Base-by-base conservation (phyloP, 371 early-diverging fungal species). In the Apophysomyces ossiformis region DNA sequence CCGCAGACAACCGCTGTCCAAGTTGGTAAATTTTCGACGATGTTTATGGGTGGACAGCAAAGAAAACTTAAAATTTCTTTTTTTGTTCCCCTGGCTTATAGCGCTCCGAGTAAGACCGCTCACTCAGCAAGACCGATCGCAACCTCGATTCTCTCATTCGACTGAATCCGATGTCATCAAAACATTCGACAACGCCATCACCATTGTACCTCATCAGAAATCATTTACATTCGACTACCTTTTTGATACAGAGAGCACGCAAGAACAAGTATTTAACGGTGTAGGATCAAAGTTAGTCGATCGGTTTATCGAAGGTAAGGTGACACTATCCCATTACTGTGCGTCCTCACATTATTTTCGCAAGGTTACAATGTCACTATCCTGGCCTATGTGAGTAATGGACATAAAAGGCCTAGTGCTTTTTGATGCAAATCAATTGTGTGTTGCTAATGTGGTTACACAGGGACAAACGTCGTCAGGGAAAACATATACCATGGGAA, bases 401-500 rank as follows among this genome's bases (percentile, higher is more conserved):
- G 18, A 39, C 36, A 82, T 37, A 39, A 57, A 90, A 83, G 75
- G 54, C 57, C 46, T 37, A 57, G 37, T 36, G 21, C 21, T 32
- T 58, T 60, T 47, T 57, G 26, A 59, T 13, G n/a, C 37, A 57
- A 26, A 58, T 50, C 54, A 50, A 21, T 50, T 50, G 54, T 21
- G 54, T 50, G 54, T 50, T 50, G 54, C 54, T 50, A 50, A 50
- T 13, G n/a, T 26, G 16, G 59, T 63, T 63, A 54, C 64, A 74
- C 68, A 83, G 84, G 84, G 93, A 13, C 95, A 98, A 84, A 94
- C 95, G 11, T 94, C 95, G 7, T 93, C 95, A 37, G 99, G 99
- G 47, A 99, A 99, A 85, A 99, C 99, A 7, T 96, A 94, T 71
- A 99, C 99, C 15, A 99, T 99, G 98, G 96, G 96, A 58, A 94